Evolutionary conservation across 345 rosid species (phyloP).

Genomic region (Raphanus raphanistrum): DNA sequence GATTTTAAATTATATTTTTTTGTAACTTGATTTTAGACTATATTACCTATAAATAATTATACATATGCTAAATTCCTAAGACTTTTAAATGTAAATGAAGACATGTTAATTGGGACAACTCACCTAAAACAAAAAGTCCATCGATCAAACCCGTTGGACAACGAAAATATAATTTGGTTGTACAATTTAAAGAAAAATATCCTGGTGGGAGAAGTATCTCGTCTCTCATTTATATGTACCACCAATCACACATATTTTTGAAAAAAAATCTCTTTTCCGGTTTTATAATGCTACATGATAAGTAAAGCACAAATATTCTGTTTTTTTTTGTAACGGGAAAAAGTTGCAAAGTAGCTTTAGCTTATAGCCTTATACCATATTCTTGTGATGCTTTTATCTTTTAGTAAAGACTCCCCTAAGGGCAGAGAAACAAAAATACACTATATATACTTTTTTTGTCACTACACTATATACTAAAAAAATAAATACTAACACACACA

Average conservation of each 20-base stretch:
- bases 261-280: background rate
- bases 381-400: background rate
- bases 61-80: background rate
- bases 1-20: background rate
- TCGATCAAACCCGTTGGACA: background rate
- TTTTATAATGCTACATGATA: background rate
- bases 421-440: background rate
- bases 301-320: background rate
- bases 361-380: background rate
- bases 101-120: background rate
- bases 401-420: background rate
- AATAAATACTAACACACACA: background rate
- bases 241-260: background rate
- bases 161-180: background rate
- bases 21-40: background rate
- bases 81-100: background rate
- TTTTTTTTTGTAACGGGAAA: background rate
- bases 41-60: background rate
- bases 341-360: conserved; percentile 14
- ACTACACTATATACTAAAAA: too few relatives aligned
- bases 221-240: background rate
- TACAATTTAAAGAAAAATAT: background rate
- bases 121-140: background rate
- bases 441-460: background rate
- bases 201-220: background rate